Percentiles rank a stretch among this genome's conserved stretches.
phyloP scores from a whole-genome alignment of 345 rosid genomes.

The Crucihimalaya himalaica region DNA sequence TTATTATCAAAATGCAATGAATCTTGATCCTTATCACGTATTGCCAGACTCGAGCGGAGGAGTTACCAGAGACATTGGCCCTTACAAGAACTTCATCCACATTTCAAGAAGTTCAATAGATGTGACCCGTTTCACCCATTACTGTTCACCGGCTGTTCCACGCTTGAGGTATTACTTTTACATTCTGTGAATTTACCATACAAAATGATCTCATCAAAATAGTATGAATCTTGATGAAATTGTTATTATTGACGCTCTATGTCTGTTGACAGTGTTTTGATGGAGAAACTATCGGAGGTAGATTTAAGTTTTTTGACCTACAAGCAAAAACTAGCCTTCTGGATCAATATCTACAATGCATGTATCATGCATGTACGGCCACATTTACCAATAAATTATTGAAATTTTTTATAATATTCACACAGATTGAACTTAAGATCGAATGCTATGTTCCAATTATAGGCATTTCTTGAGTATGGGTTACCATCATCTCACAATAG shows the following conservation, averaged over 20 bases:
- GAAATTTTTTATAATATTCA: background rate
- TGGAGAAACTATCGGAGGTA: constrained; percentile 60
- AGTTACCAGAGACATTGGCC: constrained; percentile 64
- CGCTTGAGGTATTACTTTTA: constrained; percentile 47
- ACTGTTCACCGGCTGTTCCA: constrained; percentile 44
- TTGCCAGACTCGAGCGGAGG: constrained; percentile 57
- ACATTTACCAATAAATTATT: background rate
- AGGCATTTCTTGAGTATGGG: constrained; percentile 93
- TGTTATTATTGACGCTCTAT: background rate
- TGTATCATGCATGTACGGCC: constrained; percentile 88
- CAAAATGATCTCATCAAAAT: background rate
- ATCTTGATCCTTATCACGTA: constrained; percentile 68
- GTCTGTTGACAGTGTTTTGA: constrained; percentile 55
- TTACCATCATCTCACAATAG: constrained; percentile 80
- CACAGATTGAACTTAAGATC: background rate
- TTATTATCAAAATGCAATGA: constrained; percentile 45
- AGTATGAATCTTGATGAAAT: background rate
- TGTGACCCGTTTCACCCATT: constrained; percentile 44
- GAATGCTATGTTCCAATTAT: constrained; percentile 5
- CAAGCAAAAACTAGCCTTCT: constrained; percentile 94
- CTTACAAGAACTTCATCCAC: constrained; percentile 78
- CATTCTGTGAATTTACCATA: background rate
- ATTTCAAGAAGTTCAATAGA: constrained; percentile 61
- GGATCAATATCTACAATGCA: constrained; percentile 89
- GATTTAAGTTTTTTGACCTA: constrained; percentile 73